phyloP scores from a whole-genome alignment of 352 stramenopile species.

The Phytophthora europaea region DNA sequence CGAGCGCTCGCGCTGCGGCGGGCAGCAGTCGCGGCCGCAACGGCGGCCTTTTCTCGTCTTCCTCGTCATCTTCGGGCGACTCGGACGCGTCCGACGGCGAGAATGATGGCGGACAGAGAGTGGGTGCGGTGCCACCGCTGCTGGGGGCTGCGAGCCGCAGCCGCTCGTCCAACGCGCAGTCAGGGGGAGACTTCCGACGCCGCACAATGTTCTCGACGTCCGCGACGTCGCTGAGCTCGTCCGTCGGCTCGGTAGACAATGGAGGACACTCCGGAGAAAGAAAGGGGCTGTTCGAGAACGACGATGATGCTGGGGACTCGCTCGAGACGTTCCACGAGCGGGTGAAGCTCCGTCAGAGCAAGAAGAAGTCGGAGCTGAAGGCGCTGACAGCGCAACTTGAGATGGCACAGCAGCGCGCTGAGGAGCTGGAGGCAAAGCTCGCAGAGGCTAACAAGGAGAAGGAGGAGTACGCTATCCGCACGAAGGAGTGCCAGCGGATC shows the following conservation, averaged over 20 bases:
- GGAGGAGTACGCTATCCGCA: conserved; percentile 72
- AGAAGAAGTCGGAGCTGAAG: conserved; percentile 77
- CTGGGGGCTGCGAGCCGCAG: conserved; percentile 26
- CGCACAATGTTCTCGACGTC: conserved; percentile 56
- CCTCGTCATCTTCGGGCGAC: conserved; percentile 42
- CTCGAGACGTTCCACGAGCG: conserved; percentile 78
- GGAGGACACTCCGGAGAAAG: conserved; percentile 45
- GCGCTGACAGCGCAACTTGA: conserved; percentile 59
- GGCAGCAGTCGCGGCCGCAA: conserved; percentile 40
- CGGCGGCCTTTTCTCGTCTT: conserved; percentile 51
- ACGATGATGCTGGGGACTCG: conserved; percentile 75
- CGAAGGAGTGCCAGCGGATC: conserved; percentile 83
- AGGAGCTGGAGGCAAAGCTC: conserved; percentile 52
- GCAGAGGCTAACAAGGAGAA: conserved; percentile 54
- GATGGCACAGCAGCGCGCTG: conserved; percentile 31
- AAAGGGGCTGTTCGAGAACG: conserved; percentile 80
- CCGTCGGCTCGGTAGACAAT: conserved; percentile 7
- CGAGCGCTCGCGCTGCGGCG: conserved; percentile 18
- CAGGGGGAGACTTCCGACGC: conserved; percentile 38
- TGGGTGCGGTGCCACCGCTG: conserved; percentile 21
- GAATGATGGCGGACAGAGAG: conserved; percentile 20
- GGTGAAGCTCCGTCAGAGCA: conserved; percentile 75
- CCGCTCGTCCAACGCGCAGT: conserved; percentile 38
- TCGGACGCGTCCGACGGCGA: conserved; percentile 34
- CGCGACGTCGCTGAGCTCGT: conserved; percentile 32